phyloP scores from a whole-genome alignment of 1,284 basidiomycete genomes.

The Irpex sp. region DNA sequence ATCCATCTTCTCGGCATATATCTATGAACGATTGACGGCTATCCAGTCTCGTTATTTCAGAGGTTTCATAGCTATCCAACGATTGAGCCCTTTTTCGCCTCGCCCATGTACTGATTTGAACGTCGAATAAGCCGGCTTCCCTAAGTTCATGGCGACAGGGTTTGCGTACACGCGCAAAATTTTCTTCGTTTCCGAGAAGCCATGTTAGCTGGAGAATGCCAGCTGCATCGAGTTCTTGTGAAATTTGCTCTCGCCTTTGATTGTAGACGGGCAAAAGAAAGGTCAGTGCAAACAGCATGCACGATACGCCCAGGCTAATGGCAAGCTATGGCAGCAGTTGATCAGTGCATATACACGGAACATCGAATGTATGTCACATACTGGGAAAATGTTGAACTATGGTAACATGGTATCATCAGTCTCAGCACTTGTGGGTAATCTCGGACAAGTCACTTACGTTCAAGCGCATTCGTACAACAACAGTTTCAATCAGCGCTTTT shows the following conservation, averaged over 20 bases:
- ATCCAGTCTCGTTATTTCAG: background rate
- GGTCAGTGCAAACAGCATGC: background rate
- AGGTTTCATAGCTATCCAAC: background rate
- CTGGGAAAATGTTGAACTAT: background rate
- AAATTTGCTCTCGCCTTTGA: background rate
- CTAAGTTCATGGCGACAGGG: background rate
- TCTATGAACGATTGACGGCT: background rate
- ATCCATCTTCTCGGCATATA: no score
- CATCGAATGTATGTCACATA: background rate
- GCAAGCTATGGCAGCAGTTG: background rate
- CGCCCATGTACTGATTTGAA: background rate
- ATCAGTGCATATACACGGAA: background rate
- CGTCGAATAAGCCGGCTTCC: background rate
- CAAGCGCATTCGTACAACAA: background rate
- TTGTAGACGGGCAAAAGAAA: background rate
- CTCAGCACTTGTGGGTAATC: background rate
- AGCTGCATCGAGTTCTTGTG: background rate
- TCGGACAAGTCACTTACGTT: background rate
- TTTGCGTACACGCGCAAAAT: background rate
- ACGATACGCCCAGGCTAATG: background rate
- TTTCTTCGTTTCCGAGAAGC: background rate
- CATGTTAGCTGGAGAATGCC: slow-evolving; percentile 1
- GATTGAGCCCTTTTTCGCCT: background rate
- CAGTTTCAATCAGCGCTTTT: background rate
- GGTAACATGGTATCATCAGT: background rate